Evolutionary conservation across 495 filamentous ascomycete genomes (phyloP).

Genomic region (Rhypophila decipiens): DNA sequence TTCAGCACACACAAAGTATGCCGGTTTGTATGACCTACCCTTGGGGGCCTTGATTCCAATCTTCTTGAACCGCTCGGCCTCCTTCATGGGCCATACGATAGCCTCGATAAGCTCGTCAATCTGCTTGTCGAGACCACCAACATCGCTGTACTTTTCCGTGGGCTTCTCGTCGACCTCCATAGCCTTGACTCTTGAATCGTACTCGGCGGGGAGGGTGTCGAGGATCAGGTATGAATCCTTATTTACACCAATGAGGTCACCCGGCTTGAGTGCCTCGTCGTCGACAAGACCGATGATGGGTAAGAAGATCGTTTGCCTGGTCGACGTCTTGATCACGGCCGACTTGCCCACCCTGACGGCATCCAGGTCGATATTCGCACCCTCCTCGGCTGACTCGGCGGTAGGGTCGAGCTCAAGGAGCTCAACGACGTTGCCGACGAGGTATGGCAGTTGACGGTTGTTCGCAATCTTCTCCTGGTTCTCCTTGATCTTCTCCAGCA

Average conservation of each 20-base stretch:
- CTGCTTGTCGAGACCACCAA: constrained; percentile 96
- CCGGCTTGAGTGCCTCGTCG: constrained; percentile 84
- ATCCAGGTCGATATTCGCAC: constrained; percentile 96
- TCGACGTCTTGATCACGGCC: constrained; percentile 99
- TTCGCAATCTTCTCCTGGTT: constrained; percentile 98
- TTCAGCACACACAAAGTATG: background rate
- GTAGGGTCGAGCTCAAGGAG: constrained; percentile 94
- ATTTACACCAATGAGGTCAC: constrained; percentile 95
- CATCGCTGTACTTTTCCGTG: constrained; percentile 97
- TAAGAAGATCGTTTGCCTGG: constrained; percentile 96
- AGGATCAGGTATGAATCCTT: constrained; percentile 99
- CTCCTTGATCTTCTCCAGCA: constrained; percentile 98
- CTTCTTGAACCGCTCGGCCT: constrained; percentile 97
- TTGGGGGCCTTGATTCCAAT: constrained; percentile 99
- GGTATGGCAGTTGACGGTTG: constrained; percentile 97
- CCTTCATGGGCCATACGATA: constrained; percentile 99
- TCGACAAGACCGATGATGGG: constrained; percentile 97
- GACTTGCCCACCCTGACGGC: constrained; percentile 96
- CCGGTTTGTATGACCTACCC: constrained; percentile 46
- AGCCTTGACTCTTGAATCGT: constrained; percentile 97
- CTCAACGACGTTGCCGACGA: constrained; percentile 97
- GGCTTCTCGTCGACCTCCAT: constrained; percentile 99
- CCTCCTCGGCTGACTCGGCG: constrained; percentile 91
- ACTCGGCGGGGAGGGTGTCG: constrained; percentile 97
- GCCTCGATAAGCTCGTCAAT: constrained; percentile 99